Evolutionary conservation across 2,329 filamentous ascomycete genomes (phyloP).

Genomic region (Xylaria multiplex): DNA sequence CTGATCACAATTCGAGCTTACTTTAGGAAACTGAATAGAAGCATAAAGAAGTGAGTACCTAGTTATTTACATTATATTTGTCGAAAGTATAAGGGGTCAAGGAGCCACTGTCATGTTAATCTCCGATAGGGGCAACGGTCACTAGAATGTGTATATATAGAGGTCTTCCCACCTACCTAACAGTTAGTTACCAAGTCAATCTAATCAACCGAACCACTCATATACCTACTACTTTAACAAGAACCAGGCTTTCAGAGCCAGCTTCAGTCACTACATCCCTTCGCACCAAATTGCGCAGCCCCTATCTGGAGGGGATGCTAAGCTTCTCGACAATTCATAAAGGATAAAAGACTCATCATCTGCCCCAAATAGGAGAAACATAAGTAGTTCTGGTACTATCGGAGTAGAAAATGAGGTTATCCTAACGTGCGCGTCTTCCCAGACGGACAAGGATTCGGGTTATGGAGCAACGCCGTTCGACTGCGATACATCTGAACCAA

Average conservation of each 20-base stretch:
- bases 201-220: too few relatives aligned
- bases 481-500: neutral
- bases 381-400: neutral
- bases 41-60: too few relatives aligned
- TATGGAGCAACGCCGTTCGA: slow-evolving; percentile 14
- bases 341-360: neutral
- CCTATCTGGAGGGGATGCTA: neutral
- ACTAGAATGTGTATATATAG: too few relatives aligned
- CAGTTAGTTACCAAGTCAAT: too few relatives aligned
- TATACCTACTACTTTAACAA: neutral
- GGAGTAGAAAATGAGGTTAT: neutral
- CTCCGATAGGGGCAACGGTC: too few relatives aligned
- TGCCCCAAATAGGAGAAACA: neutral
- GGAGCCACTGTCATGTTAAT: too few relatives aligned
- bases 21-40: too few relatives aligned
- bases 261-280: neutral
- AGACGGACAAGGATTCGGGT: slow-evolving; percentile 19
- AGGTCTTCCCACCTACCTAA: too few relatives aligned
- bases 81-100: too few relatives aligned
- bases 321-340: neutral
- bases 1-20: too few relatives aligned
- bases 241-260: neutral
- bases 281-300: neutral
- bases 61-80: too few relatives aligned
- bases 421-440: neutral